phyloP scores from a whole-genome alignment of 2,329 filamentous ascomycete species.

The Coniochaeta sp. region DNA sequence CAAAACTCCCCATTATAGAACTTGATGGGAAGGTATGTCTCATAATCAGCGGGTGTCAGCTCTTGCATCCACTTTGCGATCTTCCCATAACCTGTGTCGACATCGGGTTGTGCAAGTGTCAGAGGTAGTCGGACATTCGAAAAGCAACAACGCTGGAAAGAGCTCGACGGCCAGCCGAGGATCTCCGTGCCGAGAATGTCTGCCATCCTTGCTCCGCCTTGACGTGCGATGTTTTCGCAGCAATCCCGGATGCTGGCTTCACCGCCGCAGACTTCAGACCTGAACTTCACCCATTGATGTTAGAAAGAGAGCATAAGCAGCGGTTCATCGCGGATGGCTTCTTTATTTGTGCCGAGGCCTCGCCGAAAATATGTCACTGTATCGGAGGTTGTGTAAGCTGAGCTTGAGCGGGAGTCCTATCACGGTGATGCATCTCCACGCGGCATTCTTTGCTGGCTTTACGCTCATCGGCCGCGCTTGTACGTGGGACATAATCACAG shows the following conservation, averaged over 20 bases:
- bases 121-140: conserved; percentile 65
- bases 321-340: too few relatives aligned
- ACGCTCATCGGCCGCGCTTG: too few relatives aligned
- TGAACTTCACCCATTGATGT: too few relatives aligned
- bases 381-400: too few relatives aligned
- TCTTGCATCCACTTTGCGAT: conserved; percentile 50
- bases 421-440: too few relatives aligned
- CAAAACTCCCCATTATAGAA: conserved; percentile 57
- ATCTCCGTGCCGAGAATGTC: conserved; percentile 61
- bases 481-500: too few relatives aligned
- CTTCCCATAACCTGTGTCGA: conserved; percentile 8
- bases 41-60: conserved; percentile 47
- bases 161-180: conserved; percentile 57
- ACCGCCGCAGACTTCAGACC: conserved; percentile 61
- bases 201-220: conserved; percentile 56
- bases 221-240: conserved; percentile 51
- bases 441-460: too few relatives aligned
- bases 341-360: too few relatives aligned
- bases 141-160: conserved; percentile 61
- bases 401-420: too few relatives aligned
- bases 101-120: conserved; percentile 27
- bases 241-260: conserved; percentile 65
- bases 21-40: conserved; percentile 65
- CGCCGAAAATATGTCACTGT: too few relatives aligned
- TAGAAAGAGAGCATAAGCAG: too few relatives aligned